Evolutionary conservation across 164 flowering plant genomes (phyloP).

Genomic region (Paratinospora sagittata): DNA sequence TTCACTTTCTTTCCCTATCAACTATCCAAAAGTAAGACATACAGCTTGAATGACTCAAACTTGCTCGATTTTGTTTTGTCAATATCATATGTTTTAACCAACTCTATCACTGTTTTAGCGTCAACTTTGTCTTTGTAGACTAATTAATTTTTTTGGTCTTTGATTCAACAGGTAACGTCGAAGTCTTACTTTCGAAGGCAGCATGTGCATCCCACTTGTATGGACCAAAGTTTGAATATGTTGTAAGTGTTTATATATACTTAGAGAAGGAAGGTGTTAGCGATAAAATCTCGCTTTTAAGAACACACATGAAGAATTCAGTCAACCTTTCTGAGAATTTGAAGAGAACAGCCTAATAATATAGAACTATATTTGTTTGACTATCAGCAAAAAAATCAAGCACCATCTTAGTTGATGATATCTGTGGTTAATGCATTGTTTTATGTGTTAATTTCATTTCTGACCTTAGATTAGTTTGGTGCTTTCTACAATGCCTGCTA

Average conservation of each 20-base stretch:
- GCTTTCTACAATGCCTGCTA: too few species aligned
- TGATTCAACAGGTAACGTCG: conserved; percentile 45
- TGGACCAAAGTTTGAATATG: conserved; percentile 44
- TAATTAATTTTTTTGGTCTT: conserved; percentile 1
- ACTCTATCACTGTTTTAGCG: neutral
- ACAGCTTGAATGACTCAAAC: neutral
- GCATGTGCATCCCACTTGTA: conserved; percentile 63
- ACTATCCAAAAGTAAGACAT: neutral
- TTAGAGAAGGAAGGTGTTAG: conserved; percentile 25
- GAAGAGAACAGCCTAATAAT: neutral
- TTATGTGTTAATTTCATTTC: too few species aligned
- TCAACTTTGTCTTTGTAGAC: conserved; percentile 1
- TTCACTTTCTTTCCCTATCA: too few species aligned
- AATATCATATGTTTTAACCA: neutral
- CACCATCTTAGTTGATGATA: too few species aligned
- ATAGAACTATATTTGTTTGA: too few species aligned
- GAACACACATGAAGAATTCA: conserved; percentile 29
- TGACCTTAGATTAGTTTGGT: too few species aligned
- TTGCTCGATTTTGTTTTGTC: neutral
- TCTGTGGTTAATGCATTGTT: too few species aligned
- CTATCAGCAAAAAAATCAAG: too few species aligned
- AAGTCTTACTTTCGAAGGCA: conserved; percentile 62
- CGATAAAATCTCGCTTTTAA: conserved; percentile 31
- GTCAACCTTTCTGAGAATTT: conserved; percentile 9
- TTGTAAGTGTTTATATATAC: conserved; percentile 22